phyloP scores from a whole-genome alignment of 768 basidiomycete species.

The Dioszegia crocea region DNA sequence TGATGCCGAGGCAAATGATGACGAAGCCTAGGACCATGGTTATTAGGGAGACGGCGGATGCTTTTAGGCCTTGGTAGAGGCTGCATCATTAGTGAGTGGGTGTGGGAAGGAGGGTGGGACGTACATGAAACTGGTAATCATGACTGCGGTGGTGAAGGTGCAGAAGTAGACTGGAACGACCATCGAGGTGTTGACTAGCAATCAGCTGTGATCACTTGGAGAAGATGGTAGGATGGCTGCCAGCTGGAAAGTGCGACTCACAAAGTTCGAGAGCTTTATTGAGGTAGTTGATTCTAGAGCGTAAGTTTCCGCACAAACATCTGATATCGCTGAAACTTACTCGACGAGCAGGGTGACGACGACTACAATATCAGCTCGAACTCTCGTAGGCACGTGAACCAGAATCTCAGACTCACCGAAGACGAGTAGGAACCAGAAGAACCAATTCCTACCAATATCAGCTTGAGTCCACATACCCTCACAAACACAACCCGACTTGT shows the following conservation, averaged over 20 bases:
- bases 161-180: constrained; percentile 53
- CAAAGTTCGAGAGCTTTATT: constrained; percentile 94
- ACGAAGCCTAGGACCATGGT: constrained; percentile 89
- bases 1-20: constrained; percentile 68
- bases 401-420: background rate
- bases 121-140: constrained; percentile 57
- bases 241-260: constrained; percentile 40
- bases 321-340: constrained; percentile 49
- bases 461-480: background rate
- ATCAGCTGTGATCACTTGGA: no score
- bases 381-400: background rate
- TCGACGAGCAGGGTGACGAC: constrained; percentile 66
- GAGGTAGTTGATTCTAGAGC: constrained; percentile 94
- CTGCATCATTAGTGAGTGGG: background rate
- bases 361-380: constrained; percentile 57
- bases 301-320: no score
- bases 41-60: constrained; percentile 71
- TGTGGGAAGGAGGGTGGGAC: background rate
- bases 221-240: background rate
- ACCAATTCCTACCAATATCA: constrained; percentile 36
- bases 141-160: constrained; percentile 52
- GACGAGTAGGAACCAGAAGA: constrained; percentile 68
- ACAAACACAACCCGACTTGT: no score
- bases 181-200: constrained; percentile 56
- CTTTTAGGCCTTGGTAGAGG: constrained; percentile 82